Evolutionary conservation across 2,329 filamentous ascomycete species (phyloP).

Genomic region (Camillea tinctor): DNA sequence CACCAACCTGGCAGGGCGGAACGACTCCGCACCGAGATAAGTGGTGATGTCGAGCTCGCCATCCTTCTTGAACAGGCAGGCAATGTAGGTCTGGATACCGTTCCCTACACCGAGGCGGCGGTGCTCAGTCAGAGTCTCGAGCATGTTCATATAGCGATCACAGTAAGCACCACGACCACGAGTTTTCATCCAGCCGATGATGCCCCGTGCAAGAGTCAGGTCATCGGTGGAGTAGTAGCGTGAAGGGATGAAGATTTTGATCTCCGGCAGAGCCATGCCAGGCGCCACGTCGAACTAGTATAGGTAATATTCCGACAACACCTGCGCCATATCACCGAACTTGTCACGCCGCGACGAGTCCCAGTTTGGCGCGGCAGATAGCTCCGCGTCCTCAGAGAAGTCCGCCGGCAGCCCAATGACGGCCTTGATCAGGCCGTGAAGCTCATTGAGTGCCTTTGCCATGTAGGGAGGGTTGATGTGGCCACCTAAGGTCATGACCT

Average conservation of each 20-base stretch:
- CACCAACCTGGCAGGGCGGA: neutral
- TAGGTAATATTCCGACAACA: conserved; percentile 5
- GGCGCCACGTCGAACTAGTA: conserved; percentile 16
- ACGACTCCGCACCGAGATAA: neutral
- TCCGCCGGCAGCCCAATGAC: conserved; percentile 7
- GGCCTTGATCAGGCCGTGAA: conserved; percentile 6
- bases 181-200: conserved; percentile 7
- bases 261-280: conserved; percentile 5
- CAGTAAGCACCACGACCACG: conserved; percentile 8
- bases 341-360: neutral
- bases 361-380: neutral
- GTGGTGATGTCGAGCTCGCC: neutral
- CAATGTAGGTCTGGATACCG: neutral
- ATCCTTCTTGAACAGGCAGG: neutral
- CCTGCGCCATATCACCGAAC: neutral
- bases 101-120: neutral
- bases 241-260: conserved; percentile 8
- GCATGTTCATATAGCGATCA: conserved; percentile 3
- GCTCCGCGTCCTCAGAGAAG: conserved; percentile 9
- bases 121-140: neutral
- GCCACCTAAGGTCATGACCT: conserved; percentile 15
- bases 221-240: conserved; percentile 6
- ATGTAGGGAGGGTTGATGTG: conserved; percentile 1
- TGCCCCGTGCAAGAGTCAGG: conserved; percentile 3
- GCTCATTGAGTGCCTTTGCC: conserved; percentile 5